phyloP scores from a whole-genome alignment of 768 basidiomycete genomes.

The Mycena rebaudengoi region DNA sequence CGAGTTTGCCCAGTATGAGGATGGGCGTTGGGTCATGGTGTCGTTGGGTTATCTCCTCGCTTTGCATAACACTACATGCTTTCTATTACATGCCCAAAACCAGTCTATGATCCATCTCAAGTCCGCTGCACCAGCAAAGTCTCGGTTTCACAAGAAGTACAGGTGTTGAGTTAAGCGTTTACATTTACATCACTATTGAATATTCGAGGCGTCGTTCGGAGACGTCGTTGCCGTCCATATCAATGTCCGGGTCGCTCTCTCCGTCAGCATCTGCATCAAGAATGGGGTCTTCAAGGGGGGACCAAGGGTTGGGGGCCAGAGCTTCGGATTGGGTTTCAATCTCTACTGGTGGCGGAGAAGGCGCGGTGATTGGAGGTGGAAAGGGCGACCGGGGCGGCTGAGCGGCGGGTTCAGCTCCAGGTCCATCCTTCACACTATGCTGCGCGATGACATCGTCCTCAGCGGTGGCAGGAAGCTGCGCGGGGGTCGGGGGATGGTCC shows the following conservation, averaged over 20 bases:
- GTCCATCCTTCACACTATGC: too few relatives aligned
- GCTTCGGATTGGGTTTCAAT: too few relatives aligned
- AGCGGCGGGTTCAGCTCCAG: too few relatives aligned
- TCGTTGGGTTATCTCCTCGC: slow-evolving; percentile 17
- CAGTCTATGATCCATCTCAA: slow-evolving; percentile 14
- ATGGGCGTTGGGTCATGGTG: slow-evolving; percentile 22
- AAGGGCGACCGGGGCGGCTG: too few relatives aligned
- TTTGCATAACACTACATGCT: slow-evolving; percentile 27
- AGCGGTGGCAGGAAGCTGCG: too few relatives aligned
- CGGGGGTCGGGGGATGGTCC: too few relatives aligned
- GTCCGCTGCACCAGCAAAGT: background rate
- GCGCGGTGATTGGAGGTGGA: too few relatives aligned
- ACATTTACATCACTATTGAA: too few relatives aligned
- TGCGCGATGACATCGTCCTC: too few relatives aligned
- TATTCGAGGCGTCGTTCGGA: too few relatives aligned
- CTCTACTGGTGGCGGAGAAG: too few relatives aligned
- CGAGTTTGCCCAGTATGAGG: slow-evolving; percentile 10
- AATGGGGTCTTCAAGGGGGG: slow-evolving; percentile 5
- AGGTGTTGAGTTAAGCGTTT: background rate
- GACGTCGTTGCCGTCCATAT: slow-evolving; percentile 15
- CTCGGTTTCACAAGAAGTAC: slow-evolving; percentile 7
- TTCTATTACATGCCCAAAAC: slow-evolving; percentile 25
- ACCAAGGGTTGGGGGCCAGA: background rate
- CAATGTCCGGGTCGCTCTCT: slow-evolving; percentile 21
- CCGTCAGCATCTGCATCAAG: slow-evolving; percentile 24